Percentiles rank a stretch among this genome's conserved stretches.
Conservation (phyloP, 305 asterid genomes). For the Solanum hybrid region DNA sequence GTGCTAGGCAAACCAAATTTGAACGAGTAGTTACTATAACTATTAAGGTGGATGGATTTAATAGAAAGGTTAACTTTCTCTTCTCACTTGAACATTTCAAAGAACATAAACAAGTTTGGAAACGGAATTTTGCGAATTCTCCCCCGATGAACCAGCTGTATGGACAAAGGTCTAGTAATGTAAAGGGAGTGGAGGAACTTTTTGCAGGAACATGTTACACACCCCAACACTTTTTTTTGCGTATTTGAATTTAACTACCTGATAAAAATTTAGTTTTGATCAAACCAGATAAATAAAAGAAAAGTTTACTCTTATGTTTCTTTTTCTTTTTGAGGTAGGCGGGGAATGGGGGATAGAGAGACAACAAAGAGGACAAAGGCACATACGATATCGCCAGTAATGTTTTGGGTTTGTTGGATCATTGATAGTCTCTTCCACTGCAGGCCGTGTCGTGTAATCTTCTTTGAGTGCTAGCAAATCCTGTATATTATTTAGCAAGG, state of each 20-base stretch:
- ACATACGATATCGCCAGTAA: constrained; percentile 89
- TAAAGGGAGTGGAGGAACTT: neutral
- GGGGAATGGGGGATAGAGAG: neutral
- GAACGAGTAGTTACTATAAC: neutral
- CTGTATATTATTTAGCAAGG: constrained; percentile 25
- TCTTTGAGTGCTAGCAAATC: constrained; percentile 86
- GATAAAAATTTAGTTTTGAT: neutral
- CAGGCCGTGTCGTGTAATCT: constrained; percentile 78
- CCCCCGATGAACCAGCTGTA: neutral
- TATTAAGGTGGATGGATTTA: neutral
- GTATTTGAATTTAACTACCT: neutral
- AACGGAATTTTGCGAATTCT: too few relatives aligned
- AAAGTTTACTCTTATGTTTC: neutral
- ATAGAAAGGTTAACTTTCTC: neutral
- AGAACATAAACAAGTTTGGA: neutral
- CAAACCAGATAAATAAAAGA: neutral
- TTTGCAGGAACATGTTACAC: neutral
- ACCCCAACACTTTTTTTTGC: neutral
- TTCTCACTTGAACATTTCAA: neutral
- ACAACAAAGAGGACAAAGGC: constrained; percentile 4
- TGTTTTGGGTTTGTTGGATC: constrained; percentile 97
- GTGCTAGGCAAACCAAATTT: neutral
- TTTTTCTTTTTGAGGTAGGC: neutral
- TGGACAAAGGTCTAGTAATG: neutral
- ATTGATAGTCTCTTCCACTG: constrained; percentile 85